Base-by-base conservation (phyloP, 2,329 filamentous ascomycete species). In the Aspergillus chevalieri region DNA sequence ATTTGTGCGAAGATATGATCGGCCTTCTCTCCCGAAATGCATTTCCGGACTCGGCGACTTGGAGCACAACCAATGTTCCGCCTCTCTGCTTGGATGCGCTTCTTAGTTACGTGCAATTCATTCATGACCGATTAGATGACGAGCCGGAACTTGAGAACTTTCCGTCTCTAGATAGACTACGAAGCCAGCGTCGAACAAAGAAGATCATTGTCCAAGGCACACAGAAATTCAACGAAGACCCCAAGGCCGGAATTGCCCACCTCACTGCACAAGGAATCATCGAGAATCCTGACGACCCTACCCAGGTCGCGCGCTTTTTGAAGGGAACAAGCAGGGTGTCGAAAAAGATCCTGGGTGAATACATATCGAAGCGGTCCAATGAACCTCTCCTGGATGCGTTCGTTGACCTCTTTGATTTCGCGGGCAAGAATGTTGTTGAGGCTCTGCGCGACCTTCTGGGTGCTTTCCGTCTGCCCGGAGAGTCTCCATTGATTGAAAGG, bases 61-160 rank as follows among this genome's bases (percentile, higher is more conserved):
- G 93, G 93, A 98, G 94, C 67, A 98, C 93, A 9, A 96, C 92
- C 4, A 98, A 95, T 65, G 94, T 98, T 1, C 93, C 93, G 14
- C 93, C 93, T 0, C 75, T 98, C 2, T 98, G 93, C 62, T 77
- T 98, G 19, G 93, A 98, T 71, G 90, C 93, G 8, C 76, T 98
- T 9, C 77, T 98, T 21, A 85, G 89, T 14, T 97, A 91, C 61
- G 82, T 98, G 30, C 91, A 96, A 63, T 95, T 89, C 57, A 86
- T 98, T 56, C 87, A 89, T 1, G 90, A 95, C 65, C 82, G 93
- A 48, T 73, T 97, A 15, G 82, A 94, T 46, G 82, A 93, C 47
- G 74, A 82, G 22, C 82, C 87, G 0, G 66, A 73, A 2, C 74
- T 71, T 9, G 82, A 86, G 47, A 83, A 82, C 0, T 83, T 85